Base-by-base conservation (phyloP, 352 stramenopile genomes). In the Globisporangium emineosum region DNA sequence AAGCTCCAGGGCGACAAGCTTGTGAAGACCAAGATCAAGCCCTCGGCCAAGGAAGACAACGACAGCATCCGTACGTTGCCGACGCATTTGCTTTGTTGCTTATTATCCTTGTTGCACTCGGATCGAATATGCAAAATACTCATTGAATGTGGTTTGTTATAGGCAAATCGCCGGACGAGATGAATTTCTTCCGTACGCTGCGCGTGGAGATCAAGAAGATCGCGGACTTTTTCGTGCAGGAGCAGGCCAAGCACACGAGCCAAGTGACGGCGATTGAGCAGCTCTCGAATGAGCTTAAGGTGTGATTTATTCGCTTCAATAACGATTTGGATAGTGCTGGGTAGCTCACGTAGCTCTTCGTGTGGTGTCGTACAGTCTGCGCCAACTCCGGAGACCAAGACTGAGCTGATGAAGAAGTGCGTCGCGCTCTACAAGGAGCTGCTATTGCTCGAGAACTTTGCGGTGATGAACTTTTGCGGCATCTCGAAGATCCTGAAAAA, bases 401-500 rank as follows among this genome's bases (percentile, higher is more conserved):
- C 85, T 0, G 74, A 77, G 35, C 60, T 96, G 23, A 94, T 96
- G 86, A 89, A 89, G 61, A 73, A 66, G 54, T 96, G 88, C 60
- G 86, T 96, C 12, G 70, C 81, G 53, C 76, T 94, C 2, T 96
- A 94, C 71, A 96, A 96, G 72, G 84, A 96, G 62, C 65, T 96
- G 35, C 61, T 96, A 61, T 68, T 96, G 64, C 75, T 96, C 15
- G 88, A 96, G 59, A 96, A 96, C 67, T 96, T 93, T 68, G 86
- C 86, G 3, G 85, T 96, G 27, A 96, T 96, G 81, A 96, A 96
- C 69, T 96, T 93, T 56, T 96, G 85, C 47, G 88, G 84, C 60
- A 93, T 94, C 73, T 94, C 86, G 50, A 96, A 96, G 78, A 96
- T 96, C 59, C 73, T 96, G 35, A 96, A 96, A 57, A 96, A 96